Evolutionary conservation across 2,329 filamentous ascomycete genomes (phyloP), one percentile per base, ranked within the genome.

Genomic region (Trichoderma gracile): DNA sequence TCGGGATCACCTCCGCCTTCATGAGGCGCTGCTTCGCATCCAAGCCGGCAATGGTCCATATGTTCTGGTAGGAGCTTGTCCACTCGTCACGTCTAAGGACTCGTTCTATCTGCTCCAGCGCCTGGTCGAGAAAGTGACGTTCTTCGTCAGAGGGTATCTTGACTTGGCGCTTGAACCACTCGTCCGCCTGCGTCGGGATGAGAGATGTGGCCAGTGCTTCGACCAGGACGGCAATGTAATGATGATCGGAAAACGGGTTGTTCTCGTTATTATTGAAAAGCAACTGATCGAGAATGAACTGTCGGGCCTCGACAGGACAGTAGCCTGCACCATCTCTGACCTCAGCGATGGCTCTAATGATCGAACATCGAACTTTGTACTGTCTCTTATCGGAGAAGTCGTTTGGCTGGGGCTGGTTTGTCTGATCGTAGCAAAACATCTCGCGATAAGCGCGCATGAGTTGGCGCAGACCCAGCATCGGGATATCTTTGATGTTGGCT

Each of bases 241-340:
- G 88, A 67, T 93, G 89, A 72, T 99, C 96, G 5, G 93, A 97
- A 73, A 87, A 96, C 56, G 89, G 78, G 71, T 99, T 99, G 66
- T 91, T 89, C 2, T 90, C 89, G 73, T 99, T 99, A 77, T 99
- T 93, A 73, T 99, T 99, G 79, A 93, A 94, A 55, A 91, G 89
- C 40, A 99, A 81, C 73, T 96, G 91, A 70, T 97, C 93, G 23
- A 96, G 85, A 54, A 99, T 85, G 75, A 97, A 96, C 45, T 86
- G 85, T 64, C 93, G 91, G 5, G 92, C 92, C 59, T 88, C 82
- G 72, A 89, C 82, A 0, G 94, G 93, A 61, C 93, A 93, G 71
- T 87, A 89, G 43, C 92, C 91, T 5, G 73, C 78, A 62, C 88
- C 84, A 45, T 94, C 89, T 57, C 92, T 87, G 54, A 98, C 86